phyloP scores from a whole-genome alignment of 73 alveolate genomes.

The Paramecium octaurelia region DNA sequence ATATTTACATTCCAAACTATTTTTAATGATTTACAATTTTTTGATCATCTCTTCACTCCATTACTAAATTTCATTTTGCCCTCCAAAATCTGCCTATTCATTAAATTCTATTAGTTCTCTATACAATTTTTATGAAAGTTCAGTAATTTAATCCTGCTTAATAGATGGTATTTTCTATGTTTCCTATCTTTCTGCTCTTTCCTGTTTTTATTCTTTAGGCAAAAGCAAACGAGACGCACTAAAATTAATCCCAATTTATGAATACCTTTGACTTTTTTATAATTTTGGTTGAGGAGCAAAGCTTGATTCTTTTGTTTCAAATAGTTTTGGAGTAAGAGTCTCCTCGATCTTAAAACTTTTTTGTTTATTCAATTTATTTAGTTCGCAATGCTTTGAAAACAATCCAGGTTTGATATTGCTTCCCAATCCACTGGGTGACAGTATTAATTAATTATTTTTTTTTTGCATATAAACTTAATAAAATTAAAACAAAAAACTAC shows the following conservation, averaged over 20 bases:
- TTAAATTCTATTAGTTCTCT: background rate
- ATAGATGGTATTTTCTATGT: background rate
- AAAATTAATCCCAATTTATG: background rate
- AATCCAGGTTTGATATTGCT: background rate
- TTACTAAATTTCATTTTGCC: background rate
- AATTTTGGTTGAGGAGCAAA: background rate
- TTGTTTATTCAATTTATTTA: background rate
- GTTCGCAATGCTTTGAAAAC: background rate
- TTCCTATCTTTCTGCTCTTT: background rate
- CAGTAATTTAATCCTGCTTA: background rate
- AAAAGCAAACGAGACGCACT: background rate
- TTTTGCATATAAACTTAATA: background rate
- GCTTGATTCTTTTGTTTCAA: background rate
- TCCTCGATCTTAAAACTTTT: background rate
- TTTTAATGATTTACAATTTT: background rate
- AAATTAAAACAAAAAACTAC: background rate
- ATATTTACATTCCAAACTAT: slow-evolving; percentile 26
- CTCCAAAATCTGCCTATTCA: background rate
- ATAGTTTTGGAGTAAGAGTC: background rate
- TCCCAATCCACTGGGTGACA: background rate
- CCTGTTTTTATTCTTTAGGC: background rate
- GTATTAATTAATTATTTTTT: background rate
- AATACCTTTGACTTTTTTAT: slow-evolving; percentile 21
- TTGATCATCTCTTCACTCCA: slow-evolving; percentile 16
- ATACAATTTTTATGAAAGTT: background rate